phyloP scores from a whole-genome alignment of 805 yeast genomes.

The Yarrowia sp. region DNA sequence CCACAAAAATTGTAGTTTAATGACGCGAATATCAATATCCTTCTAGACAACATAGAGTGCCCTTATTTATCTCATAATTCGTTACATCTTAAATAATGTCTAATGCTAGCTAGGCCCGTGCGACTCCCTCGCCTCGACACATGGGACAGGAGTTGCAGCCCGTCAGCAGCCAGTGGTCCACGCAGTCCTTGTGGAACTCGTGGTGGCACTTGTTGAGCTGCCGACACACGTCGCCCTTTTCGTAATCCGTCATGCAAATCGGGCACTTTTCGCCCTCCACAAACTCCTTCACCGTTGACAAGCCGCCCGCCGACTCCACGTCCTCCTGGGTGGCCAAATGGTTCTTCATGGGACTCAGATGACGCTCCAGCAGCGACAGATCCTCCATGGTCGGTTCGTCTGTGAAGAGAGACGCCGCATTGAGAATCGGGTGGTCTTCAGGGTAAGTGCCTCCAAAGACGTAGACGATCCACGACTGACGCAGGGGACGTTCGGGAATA shows the following conservation, averaged over 20 bases:
- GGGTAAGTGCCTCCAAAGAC: constrained; percentile 66
- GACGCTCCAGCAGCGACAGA: constrained; percentile 55
- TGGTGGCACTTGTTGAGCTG: constrained; percentile 57
- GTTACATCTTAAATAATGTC: constrained; percentile 29
- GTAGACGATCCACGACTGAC: constrained; percentile 66
- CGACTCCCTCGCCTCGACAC: constrained; percentile 58
- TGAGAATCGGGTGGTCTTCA: constrained; percentile 57
- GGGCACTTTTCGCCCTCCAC: constrained; percentile 55
- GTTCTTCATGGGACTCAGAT: constrained; percentile 58
- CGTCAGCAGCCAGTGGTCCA: constrained; percentile 63
- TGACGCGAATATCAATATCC: too few relatives aligned
- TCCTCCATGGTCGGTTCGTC: constrained; percentile 62
- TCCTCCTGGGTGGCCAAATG: constrained; percentile 55
- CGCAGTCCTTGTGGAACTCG: constrained; percentile 61
- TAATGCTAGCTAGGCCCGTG: constrained; percentile 24
- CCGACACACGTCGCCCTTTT: constrained; percentile 57
- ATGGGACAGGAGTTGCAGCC: constrained; percentile 66
- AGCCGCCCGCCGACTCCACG: constrained; percentile 53
- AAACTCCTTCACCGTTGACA: constrained; percentile 45
- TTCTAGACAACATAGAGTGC: too few relatives aligned
- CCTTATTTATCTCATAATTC: background rate
- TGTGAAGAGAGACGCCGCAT: constrained; percentile 57
- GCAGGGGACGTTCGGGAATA: constrained; percentile 40
- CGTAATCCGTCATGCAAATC: constrained; percentile 61
- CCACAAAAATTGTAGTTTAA: too few relatives aligned